Conservation (phyloP, 1,139 yeast species). For the Suhomyces bribrorum region DNA sequence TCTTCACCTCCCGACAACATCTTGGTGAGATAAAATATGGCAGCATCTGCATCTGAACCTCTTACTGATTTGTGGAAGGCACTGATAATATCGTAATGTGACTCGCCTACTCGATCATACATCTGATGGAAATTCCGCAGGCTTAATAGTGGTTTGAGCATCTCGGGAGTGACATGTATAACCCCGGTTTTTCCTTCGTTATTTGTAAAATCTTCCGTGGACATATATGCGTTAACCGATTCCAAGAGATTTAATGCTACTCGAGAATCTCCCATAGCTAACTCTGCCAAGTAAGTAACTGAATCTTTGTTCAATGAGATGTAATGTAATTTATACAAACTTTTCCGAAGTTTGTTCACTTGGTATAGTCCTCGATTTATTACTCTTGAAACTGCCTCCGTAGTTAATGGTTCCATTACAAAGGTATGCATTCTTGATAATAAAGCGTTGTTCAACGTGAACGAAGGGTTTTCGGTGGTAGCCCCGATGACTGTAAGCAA, state of each 20-base stretch:
- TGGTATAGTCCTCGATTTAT: constrained; percentile 63
- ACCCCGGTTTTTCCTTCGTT: constrained; percentile 24
- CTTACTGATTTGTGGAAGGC: constrained; percentile 91
- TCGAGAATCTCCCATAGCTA: constrained; percentile 91
- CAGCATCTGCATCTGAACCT: constrained; percentile 87
- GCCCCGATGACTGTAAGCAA: constrained; percentile 79
- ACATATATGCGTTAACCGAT: constrained; percentile 44
- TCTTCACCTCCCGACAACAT: constrained; percentile 94
- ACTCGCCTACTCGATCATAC: constrained; percentile 87
- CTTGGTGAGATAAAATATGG: constrained; percentile 78
- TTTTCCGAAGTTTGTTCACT: constrained; percentile 58
- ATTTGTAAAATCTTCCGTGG: constrained; percentile 30
- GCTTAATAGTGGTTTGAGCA: constrained; percentile 41
- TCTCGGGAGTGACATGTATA: constrained; percentile 33
- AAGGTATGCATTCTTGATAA: constrained; percentile 88
- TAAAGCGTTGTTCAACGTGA: constrained; percentile 83
- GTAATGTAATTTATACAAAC: constrained; percentile 39
- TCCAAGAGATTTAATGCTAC: constrained; percentile 77
- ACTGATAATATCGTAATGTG: constrained; percentile 91
- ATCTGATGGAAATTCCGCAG: constrained; percentile 54
- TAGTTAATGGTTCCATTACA: constrained; percentile 64
- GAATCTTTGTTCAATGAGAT: constrained; percentile 59
- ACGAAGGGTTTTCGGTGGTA: constrained; percentile 96
- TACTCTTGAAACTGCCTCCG: constrained; percentile 57
- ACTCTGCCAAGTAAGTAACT: constrained; percentile 65